Evolutionary conservation across 208 protist genomes (phyloP).

Genomic region (Phytomonas sp.): DNA sequence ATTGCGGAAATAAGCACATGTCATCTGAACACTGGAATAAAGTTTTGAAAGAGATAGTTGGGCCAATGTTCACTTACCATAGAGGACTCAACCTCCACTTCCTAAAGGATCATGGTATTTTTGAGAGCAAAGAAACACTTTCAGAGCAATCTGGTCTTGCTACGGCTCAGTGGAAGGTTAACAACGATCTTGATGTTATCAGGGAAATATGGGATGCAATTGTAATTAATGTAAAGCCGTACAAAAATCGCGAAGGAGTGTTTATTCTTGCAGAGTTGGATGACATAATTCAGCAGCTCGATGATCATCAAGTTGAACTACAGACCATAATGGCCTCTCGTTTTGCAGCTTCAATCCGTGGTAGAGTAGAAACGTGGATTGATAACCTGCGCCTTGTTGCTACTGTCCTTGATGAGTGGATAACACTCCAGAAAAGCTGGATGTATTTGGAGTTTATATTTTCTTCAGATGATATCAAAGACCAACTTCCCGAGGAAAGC

Average conservation of each 20-base stretch:
- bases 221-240: constrained; percentile 72
- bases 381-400: constrained; percentile 69
- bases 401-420: constrained; percentile 93
- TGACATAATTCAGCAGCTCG: constrained; percentile 89
- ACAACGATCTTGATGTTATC: constrained; percentile 86
- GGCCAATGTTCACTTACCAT: constrained; percentile 78
- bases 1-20: constrained; percentile 92
- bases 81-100: constrained; percentile 74
- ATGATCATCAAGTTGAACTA: constrained; percentile 89
- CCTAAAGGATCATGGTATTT: constrained; percentile 78
- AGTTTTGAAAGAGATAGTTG: constrained; percentile 86
- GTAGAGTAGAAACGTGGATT: constrained; percentile 88
- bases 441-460: constrained; percentile 99
- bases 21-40: constrained; percentile 81
- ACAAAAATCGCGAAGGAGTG: constrained; percentile 80
- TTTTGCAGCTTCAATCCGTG: constrained; percentile 79
- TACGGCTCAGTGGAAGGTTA: constrained; percentile 90
- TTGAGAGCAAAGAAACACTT: constrained; percentile 78
- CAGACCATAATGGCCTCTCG: constrained; percentile 89
- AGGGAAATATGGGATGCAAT: constrained; percentile 76
- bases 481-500: constrained; percentile 89
- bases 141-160: constrained; percentile 87
- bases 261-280: constrained; percentile 88
- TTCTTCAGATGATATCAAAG: constrained; percentile 95
- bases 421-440: constrained; percentile 94